These are phyloP conservation scores for Colletotrichum caudatum DNA, from an alignment of 2,329 filamentous ascomycete species.

Conservation along the genomic window DNA sequence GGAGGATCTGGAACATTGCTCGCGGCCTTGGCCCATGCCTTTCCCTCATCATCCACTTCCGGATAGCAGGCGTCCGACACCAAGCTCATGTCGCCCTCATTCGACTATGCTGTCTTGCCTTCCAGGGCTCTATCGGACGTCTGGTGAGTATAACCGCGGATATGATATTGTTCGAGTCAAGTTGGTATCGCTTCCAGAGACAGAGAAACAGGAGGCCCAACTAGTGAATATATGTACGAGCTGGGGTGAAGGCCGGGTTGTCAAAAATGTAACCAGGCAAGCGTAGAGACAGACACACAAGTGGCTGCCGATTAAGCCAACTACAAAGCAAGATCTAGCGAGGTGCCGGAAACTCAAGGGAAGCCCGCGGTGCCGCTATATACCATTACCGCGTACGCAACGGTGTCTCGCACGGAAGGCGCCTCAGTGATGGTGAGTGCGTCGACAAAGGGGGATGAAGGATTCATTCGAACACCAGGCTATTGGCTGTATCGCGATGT, in stretches of 20 bases:
- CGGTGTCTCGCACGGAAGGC: background rate
- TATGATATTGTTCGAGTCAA: constrained; percentile 4
- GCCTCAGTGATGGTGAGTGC: constrained; percentile 7
- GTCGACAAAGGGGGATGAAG: constrained; percentile 3
- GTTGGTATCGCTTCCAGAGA: background rate
- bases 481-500: constrained; percentile 44
- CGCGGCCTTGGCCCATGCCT: constrained; percentile 49
- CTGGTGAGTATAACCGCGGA: background rate
- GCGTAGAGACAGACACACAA: background rate
- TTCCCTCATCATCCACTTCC: constrained; percentile 7
- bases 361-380: constrained; percentile 19
- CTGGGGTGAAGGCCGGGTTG: background rate
- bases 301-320: background rate
- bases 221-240: background rate
- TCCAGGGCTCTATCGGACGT: background rate
- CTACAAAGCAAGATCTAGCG: background rate
- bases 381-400: constrained; percentile 3
- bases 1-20: constrained; percentile 49
- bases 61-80: background rate
- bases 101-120: background rate
- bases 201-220: background rate
- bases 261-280: background rate
- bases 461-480: constrained; percentile 19
- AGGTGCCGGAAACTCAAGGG: background rate
- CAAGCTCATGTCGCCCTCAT: background rate